A percentile compares a stretch with the other conserved stretches of the same genome.
These are phyloP conservation scores for Mycena sanguinolenta DNA, from an alignment of 768 basidiomycete species.

Conservation along the genomic window DNA sequence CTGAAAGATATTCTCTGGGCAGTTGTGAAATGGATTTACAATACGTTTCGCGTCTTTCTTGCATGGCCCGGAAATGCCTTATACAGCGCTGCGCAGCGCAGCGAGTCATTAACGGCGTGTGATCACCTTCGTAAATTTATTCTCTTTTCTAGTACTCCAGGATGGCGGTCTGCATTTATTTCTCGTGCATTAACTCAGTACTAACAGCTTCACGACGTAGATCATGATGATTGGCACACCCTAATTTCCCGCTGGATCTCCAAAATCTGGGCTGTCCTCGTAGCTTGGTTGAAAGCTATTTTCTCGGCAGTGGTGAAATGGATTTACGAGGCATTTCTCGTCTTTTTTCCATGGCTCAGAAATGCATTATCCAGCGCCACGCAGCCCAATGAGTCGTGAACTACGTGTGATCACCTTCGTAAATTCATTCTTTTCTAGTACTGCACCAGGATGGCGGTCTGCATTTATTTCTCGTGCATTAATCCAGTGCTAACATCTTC, in stretches of 20 bases:
- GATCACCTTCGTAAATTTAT: too few species aligned
- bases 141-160: too few species aligned
- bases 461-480: too few species aligned
- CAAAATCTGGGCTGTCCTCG: background rate
- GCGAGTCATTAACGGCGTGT: too few species aligned
- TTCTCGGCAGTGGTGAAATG: background rate
- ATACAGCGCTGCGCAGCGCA: background rate
- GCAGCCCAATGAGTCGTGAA: conserved; percentile 13
- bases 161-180: too few species aligned
- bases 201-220: too few species aligned
- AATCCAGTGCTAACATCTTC: too few species aligned
- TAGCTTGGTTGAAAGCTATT: background rate
- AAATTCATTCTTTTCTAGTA: too few species aligned
- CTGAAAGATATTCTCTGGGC: background rate
- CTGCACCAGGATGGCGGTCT: too few species aligned
- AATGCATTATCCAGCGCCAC: background rate
- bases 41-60: background rate
- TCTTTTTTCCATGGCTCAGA: background rate
- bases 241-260: conserved; percentile 7
- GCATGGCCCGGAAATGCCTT: conserved; percentile 5
- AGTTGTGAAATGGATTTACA: background rate
- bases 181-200: too few species aligned
- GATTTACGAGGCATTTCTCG: background rate
- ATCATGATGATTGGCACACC: background rate
- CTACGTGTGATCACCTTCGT: too few species aligned